Percentiles rank a stretch among this genome's conserved stretches.
phyloP scores from a whole-genome alignment of 768 basidiomycete species.

The Hygrophoropsis aurantiaca region DNA sequence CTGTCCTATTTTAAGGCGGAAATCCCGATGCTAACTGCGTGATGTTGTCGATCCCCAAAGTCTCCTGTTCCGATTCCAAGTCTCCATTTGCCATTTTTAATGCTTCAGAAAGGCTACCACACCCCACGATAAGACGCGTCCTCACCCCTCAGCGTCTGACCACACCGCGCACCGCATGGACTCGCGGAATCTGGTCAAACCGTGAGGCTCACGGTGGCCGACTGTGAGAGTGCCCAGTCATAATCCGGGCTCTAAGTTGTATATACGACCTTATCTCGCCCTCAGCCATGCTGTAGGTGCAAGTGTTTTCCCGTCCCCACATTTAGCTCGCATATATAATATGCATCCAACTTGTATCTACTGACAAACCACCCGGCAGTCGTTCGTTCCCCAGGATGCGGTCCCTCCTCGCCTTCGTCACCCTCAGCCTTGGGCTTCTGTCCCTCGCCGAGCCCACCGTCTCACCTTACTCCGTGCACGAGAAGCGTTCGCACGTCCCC shows the following conservation, averaged over 20 bases:
- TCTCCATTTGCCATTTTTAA: no score
- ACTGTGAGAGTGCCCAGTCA: conserved; percentile 1
- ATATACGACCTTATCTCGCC: conserved; percentile 1
- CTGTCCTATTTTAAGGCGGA: no score
- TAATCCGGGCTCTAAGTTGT: background rate
- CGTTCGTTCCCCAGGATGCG: conserved; percentile 8
- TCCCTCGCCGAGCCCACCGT: conserved; percentile 13
- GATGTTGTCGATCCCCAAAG: no score
- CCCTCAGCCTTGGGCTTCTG: conserved; percentile 16
- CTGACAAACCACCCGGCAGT: background rate
- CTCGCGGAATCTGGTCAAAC: no score
- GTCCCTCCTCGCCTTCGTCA: conserved; percentile 13
- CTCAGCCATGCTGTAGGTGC: conserved; percentile 9
- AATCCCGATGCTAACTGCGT: no score
- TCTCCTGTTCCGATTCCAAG: no score
- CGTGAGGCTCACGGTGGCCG: background rate
- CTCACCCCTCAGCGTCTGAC: no score
- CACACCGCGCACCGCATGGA: background rate
- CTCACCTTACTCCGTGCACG: conserved; percentile 34
- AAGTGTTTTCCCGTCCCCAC: conserved; percentile 10
- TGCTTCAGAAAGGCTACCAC: no score
- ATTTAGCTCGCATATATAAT: conserved; percentile 5
- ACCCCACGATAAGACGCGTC: no score
- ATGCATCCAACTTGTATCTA: conserved; percentile 4
- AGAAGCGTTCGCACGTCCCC: conserved; percentile 36